Evolutionary conservation across 2,329 filamentous ascomycete genomes (phyloP).

Genomic region (Claviceps sp.): DNA sequence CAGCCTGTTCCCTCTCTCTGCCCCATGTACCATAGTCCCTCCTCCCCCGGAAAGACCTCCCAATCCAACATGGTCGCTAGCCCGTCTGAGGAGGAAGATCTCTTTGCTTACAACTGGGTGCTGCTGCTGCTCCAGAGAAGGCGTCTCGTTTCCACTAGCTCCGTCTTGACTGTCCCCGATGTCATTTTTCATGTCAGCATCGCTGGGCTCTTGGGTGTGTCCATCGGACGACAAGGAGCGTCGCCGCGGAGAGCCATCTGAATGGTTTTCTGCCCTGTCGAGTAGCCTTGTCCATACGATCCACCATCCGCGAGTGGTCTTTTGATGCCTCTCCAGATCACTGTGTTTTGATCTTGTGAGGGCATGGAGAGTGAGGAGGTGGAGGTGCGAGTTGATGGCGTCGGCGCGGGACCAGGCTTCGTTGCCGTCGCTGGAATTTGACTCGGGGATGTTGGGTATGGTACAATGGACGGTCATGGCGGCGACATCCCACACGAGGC

Average conservation of each 20-base stretch:
- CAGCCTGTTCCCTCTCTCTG: slow-evolving; percentile 45
- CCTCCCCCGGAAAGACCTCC: slow-evolving; percentile 24
- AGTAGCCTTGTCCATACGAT: slow-evolving; percentile 50
- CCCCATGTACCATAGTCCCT: slow-evolving; percentile 28
- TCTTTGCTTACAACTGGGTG: slow-evolving; percentile 32
- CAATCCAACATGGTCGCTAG: slow-evolving; percentile 39
- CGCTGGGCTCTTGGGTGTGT: slow-evolving; percentile 3
- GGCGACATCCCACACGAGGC: slow-evolving; percentile 48
- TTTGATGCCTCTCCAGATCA: slow-evolving; percentile 48
- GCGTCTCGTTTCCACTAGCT: not conserved
- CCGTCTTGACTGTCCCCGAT: slow-evolving; percentile 4
- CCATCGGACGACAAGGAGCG: not conserved
- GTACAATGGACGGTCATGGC: slow-evolving; percentile 2
- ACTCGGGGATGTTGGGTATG: slow-evolving; percentile 3
- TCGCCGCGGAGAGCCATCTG: no score
- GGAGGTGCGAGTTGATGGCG: slow-evolving; percentile 50
- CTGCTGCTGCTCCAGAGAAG: not conserved
- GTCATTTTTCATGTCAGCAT: slow-evolving; percentile 1
- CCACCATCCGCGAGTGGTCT: slow-evolving; percentile 58
- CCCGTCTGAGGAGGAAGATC: slow-evolving; percentile 46
- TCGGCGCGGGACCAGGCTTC: slow-evolving; percentile 44
- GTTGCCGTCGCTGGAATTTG: slow-evolving; percentile 8
- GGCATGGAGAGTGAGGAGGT: slow-evolving; percentile 44
- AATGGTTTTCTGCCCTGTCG: slow-evolving; percentile 17
- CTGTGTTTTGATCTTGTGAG: slow-evolving; percentile 27